Percentiles rank a stretch among this genome's conserved stretches.
phyloP scores from a whole-genome alignment of 495 filamentous ascomycete species.

The Penicillium riverlandense region DNA sequence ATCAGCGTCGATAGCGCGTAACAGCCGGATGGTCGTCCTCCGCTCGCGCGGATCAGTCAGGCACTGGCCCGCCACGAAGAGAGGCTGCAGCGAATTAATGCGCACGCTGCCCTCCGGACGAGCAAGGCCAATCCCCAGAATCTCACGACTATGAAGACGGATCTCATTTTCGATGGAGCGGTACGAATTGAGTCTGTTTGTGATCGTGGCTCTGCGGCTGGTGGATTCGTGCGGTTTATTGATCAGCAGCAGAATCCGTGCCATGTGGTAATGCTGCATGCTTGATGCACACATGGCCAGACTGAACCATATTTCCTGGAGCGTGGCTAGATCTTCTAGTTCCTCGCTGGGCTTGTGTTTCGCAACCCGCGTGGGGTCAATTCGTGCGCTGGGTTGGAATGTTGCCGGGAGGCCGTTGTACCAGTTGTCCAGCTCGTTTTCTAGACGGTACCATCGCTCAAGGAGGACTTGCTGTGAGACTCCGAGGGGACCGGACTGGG shows the following conservation, averaged over 20 bases:
- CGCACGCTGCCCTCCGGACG: slow-evolving; percentile 48
- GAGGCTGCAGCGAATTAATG: slow-evolving; percentile 53
- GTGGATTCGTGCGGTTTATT: slow-evolving; percentile 56
- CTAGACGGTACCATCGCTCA: slow-evolving; percentile 49
- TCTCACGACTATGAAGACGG: slow-evolving; percentile 50
- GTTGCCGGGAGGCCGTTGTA: slow-evolving; percentile 49
- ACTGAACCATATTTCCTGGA: slow-evolving; percentile 57
- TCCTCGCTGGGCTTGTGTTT: slow-evolving; percentile 14
- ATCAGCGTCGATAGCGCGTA: slow-evolving; percentile 52
- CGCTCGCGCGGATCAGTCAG: slow-evolving; percentile 44
- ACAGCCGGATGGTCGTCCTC: slow-evolving; percentile 40
- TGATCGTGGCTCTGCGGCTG: slow-evolving; percentile 40
- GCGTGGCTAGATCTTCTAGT: slow-evolving; percentile 23
- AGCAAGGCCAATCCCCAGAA: slow-evolving; percentile 48
- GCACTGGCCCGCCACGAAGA: slow-evolving; percentile 57
- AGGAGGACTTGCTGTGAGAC: slow-evolving; percentile 46
- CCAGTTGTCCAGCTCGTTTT: slow-evolving; percentile 53
- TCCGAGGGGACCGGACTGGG: slow-evolving; percentile 33
- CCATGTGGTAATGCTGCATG: slow-evolving; percentile 62
- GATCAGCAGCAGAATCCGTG: slow-evolving; percentile 52
- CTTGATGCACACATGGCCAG: slow-evolving; percentile 56
- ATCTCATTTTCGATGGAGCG: slow-evolving; percentile 47
- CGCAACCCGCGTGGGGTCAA: slow-evolving; percentile 17
- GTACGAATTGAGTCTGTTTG: slow-evolving; percentile 45
- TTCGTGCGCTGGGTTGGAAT: slow-evolving; percentile 46